These are phyloP conservation scores for Viridothelium virens DNA, from an alignment of 495 filamentous ascomycete genomes.

Conservation along the genomic window DNA sequence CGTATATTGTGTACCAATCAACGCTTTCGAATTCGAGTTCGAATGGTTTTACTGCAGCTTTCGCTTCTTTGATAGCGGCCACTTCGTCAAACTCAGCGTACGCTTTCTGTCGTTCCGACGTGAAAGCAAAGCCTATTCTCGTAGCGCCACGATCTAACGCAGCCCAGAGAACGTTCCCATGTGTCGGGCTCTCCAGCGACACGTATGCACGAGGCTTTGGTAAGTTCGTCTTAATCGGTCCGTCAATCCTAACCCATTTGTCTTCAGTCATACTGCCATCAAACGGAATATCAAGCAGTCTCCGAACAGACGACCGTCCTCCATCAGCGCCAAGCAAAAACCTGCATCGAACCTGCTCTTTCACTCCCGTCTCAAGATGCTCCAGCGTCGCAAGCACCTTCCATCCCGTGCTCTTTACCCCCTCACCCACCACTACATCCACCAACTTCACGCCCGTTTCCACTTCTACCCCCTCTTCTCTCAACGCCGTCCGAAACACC, in stretches of 20 bases:
- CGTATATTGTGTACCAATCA: constrained; percentile 55
- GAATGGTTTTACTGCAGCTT: constrained; percentile 43
- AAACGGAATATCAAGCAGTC: constrained; percentile 38
- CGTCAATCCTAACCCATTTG: constrained; percentile 46
- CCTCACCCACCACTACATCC: constrained; percentile 28
- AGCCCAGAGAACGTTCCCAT: constrained; percentile 47
- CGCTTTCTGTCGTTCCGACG: constrained; percentile 38
- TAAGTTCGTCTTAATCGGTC: constrained; percentile 43
- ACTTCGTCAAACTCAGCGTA: constrained; percentile 38
- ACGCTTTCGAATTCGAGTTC: constrained; percentile 38
- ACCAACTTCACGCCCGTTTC: constrained; percentile 30
- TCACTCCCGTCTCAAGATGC: constrained; percentile 23
- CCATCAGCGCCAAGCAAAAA: constrained; percentile 46
- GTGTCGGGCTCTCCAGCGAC: constrained; percentile 44
- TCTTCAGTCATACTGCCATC: constrained; percentile 40
- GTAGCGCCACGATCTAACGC: constrained; percentile 43
- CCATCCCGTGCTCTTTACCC: constrained; percentile 22
- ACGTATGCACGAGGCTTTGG: constrained; percentile 43
- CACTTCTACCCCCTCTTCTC: constrained; percentile 24
- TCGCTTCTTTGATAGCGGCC: constrained; percentile 39
- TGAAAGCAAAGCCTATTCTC: constrained; percentile 49
- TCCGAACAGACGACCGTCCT: constrained; percentile 40
- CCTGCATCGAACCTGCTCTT: constrained; percentile 31
- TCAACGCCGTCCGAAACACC: constrained; percentile 32
- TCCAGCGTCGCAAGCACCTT: constrained; percentile 28